These are phyloP conservation scores for Macrocybe gigantea DNA, from an alignment of 768 basidiomycete genomes.

Conservation along the genomic window DNA sequence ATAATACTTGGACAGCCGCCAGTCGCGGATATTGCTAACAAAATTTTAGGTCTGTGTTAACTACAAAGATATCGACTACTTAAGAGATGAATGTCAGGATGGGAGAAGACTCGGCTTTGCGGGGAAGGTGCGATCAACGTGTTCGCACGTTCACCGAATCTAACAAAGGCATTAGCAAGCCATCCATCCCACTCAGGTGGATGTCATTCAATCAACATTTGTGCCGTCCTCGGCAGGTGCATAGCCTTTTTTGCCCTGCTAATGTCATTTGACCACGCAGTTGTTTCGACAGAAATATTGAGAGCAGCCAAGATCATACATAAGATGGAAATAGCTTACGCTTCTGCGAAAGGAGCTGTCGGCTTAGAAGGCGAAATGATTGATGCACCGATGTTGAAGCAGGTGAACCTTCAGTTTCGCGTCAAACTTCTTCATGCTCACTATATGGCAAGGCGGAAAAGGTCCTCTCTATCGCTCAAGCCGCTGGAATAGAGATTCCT, in stretches of 20 bases:
- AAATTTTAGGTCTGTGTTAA: conserved; percentile 72
- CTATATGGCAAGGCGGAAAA: too few species aligned
- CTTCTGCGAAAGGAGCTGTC: conserved; percentile 55
- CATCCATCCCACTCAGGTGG: conserved; percentile 85
- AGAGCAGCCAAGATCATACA: conserved; percentile 71
- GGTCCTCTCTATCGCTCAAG: too few species aligned
- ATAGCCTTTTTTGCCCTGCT: not conserved
- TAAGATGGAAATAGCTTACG: conserved; percentile 56
- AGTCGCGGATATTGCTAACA: not conserved
- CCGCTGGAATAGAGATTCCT: too few species aligned
- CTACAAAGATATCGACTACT: conserved; percentile 64
- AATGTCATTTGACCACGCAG: not conserved
- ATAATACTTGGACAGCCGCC: not conserved
- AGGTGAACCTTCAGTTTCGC: conserved; percentile 13
- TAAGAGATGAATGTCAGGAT: conserved; percentile 73
- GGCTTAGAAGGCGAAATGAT: conserved; percentile 85
- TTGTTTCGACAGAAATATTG: conserved; percentile 54
- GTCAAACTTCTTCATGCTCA: too few species aligned
- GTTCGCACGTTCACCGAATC: not conserved
- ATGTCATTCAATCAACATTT: conserved; percentile 71
- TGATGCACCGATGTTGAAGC: conserved; percentile 87
- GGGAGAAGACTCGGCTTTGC: conserved; percentile 81
- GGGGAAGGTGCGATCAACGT: conserved; percentile 59
- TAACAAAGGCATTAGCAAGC: conserved; percentile 63
- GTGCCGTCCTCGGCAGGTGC: conserved; percentile 68